These are phyloP conservation scores for Verticillium zaregamsianum DNA, from an alignment of 2,329 filamentous ascomycete species.

Conservation along the genomic window DNA sequence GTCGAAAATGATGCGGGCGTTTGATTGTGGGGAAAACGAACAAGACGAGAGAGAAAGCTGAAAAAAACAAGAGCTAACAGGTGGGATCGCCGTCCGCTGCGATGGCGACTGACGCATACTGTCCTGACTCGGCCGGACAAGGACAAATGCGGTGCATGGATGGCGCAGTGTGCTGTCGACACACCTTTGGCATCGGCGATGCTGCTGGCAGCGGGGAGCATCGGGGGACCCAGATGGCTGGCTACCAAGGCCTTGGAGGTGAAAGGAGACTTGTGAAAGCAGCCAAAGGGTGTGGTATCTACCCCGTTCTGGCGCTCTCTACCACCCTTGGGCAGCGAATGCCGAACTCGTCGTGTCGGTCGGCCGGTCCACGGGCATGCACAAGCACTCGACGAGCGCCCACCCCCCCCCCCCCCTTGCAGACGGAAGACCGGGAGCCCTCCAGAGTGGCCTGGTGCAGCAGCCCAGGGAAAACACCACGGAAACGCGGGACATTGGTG, in stretches of 20 bases:
- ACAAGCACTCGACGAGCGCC: not conserved
- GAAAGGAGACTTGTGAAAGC: not conserved
- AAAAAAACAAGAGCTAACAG: not conserved
- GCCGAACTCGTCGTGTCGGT: slow-evolving; percentile 7
- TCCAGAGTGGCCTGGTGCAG: slow-evolving; percentile 7
- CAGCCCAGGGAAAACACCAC: not conserved
- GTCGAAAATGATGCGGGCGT: not conserved
- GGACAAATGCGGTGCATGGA: not conserved
- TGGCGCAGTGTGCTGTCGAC: not conserved
- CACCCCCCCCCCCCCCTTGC: slow-evolving; percentile 4
- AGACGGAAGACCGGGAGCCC: slow-evolving; percentile 10
- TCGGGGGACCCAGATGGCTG: not conserved
- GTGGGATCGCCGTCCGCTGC: not conserved
- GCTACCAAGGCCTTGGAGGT: not conserved
- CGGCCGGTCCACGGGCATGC: slow-evolving; percentile 1
- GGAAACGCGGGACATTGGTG: not conserved
- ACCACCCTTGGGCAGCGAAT: not conserved
- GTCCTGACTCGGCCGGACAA: not conserved
- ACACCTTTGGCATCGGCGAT: not conserved
- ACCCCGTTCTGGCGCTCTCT: not conserved
- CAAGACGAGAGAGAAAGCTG: not conserved
- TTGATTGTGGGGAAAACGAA: not conserved
- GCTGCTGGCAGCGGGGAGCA: not conserved
- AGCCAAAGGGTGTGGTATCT: not conserved
- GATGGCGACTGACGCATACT: not conserved